Evolutionary conservation across 176 grass and related monocot genomes (phyloP).

Genomic region (Carex cristatella): DNA sequence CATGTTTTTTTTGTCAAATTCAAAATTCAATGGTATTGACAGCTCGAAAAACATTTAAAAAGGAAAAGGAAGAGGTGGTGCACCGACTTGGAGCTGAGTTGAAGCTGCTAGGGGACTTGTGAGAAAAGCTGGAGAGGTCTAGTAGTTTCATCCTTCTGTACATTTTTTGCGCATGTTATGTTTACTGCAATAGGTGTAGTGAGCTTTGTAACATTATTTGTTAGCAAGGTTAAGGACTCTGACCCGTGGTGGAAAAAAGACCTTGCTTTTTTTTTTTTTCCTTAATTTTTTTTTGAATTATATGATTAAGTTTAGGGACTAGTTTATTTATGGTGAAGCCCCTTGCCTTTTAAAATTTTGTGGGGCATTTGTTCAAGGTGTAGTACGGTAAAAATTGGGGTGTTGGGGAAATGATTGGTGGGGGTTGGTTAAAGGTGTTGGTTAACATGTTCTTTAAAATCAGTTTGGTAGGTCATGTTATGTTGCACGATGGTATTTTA

Average conservation of each 20-base stretch:
- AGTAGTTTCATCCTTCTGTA: constrained; percentile 35
- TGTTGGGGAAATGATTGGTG: constrained; percentile 29
- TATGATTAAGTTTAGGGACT: constrained; percentile 27
- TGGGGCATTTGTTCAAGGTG: constrained; percentile 23
- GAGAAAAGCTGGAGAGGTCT: constrained; percentile 6
- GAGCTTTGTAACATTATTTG: constrained; percentile 41
- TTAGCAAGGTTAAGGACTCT: constrained; percentile 39
- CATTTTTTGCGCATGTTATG: constrained; percentile 39
- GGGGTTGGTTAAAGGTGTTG: constrained; percentile 28
- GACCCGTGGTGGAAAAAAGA: neutral
- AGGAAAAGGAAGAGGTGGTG: constrained; percentile 7
- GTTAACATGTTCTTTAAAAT: constrained; percentile 8
- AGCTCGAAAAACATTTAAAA: neutral
- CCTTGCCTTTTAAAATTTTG: constrained; percentile 33
- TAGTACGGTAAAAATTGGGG: constrained; percentile 5
- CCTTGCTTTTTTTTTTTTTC: constrained; percentile 23
- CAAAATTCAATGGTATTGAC: constrained; percentile 2
- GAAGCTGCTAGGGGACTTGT: constrained; percentile 3
- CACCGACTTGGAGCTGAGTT: constrained; percentile 9
- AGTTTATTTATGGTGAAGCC: constrained; percentile 28
- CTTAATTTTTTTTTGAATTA: constrained; percentile 10
- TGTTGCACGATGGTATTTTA: constrained; percentile 16
- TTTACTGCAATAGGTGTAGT: constrained; percentile 27
- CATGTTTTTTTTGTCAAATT: constrained; percentile 11
- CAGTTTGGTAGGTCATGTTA: constrained; percentile 18